Percentiles rank a stretch among this genome's conserved stretches.
Evolutionary conservation across 2,329 filamentous ascomycete genomes (phyloP).

Genomic region (Xenosphaeropsis pyriputrescens): DNA sequence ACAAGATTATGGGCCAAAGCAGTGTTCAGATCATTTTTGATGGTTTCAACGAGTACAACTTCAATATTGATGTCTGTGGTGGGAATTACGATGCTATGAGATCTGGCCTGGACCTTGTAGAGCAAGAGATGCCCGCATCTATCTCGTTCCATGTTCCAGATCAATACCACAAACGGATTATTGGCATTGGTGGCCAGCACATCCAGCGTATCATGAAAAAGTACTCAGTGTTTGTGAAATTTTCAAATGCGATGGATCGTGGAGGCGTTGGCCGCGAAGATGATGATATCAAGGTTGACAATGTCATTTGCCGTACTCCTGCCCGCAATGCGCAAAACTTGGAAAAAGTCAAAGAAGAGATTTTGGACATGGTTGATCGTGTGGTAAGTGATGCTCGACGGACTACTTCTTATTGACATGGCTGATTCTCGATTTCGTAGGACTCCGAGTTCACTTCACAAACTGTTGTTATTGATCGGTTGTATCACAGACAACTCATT

Average conservation of each 20-base stretch:
- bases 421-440: conserved; percentile 20
- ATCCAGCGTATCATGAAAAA: conserved; percentile 99
- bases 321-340: conserved; percentile 94
- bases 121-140: conserved; percentile 97
- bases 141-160: conserved; percentile 99
- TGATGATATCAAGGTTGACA: conserved; percentile 96
- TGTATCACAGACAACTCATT: conserved; percentile 91
- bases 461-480: conserved; percentile 80
- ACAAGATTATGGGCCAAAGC: conserved; percentile 99
- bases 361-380: conserved; percentile 93
- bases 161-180: conserved; percentile 98
- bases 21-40: conserved; percentile 99
- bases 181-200: conserved; percentile 94
- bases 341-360: conserved; percentile 95
- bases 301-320: conserved; percentile 95
- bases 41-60: conserved; percentile 99
- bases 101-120: conserved; percentile 80
- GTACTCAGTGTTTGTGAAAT: conserved; percentile 98
- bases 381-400: conserved; percentile 2
- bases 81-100: conserved; percentile 89
- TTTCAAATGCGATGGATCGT: conserved; percentile 97
- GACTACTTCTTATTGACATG: not conserved
- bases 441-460: conserved; percentile 96
- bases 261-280: conserved; percentile 86
- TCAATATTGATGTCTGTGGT: conserved; percentile 96